phyloP scores from a whole-genome alignment of 2,329 filamentous ascomycete species.

The Xylaria arbuscula region DNA sequence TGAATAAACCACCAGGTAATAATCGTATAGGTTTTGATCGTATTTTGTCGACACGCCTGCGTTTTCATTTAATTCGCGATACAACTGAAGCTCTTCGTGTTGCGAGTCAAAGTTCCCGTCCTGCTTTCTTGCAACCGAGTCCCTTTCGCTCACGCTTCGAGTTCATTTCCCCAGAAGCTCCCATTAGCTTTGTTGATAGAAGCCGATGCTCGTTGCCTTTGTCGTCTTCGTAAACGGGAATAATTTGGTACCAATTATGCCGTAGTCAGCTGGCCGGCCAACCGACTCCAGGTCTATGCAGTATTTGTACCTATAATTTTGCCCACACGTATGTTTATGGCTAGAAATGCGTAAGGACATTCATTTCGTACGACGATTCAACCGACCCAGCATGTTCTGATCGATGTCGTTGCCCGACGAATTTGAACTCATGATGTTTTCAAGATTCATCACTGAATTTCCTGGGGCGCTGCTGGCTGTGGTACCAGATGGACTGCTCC shows the following conservation, averaged over 20 bases:
- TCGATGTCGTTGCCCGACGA: slow-evolving; percentile 63
- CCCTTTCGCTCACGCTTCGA: slow-evolving; percentile 25
- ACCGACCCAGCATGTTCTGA: slow-evolving; percentile 63
- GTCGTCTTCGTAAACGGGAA: slow-evolving; percentile 12
- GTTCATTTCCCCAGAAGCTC: slow-evolving; percentile 16
- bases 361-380: slow-evolving; percentile 54
- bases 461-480: slow-evolving; percentile 50
- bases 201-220: neutral
- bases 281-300: slow-evolving; percentile 27
- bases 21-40: slow-evolving; percentile 45
- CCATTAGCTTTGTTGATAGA: neutral
- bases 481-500: slow-evolving; percentile 54
- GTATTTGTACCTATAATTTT: slow-evolving; percentile 27
- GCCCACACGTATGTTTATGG: neutral
- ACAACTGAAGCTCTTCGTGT: slow-evolving; percentile 9
- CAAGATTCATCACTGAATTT: slow-evolving; percentile 65
- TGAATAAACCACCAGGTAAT: slow-evolving; percentile 21
- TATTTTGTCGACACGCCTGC: slow-evolving; percentile 48
- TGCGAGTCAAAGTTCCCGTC: neutral
- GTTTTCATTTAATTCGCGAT: slow-evolving; percentile 23
- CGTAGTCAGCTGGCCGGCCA: slow-evolving; percentile 38
- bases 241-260: neutral
- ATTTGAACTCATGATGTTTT: slow-evolving; percentile 60
- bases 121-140: slow-evolving; percentile 4
- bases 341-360: neutral